These are phyloP conservation scores for Tetradesmus obliquus DNA, from an alignment of 139 green algal species.

Conservation along the genomic window DNA sequence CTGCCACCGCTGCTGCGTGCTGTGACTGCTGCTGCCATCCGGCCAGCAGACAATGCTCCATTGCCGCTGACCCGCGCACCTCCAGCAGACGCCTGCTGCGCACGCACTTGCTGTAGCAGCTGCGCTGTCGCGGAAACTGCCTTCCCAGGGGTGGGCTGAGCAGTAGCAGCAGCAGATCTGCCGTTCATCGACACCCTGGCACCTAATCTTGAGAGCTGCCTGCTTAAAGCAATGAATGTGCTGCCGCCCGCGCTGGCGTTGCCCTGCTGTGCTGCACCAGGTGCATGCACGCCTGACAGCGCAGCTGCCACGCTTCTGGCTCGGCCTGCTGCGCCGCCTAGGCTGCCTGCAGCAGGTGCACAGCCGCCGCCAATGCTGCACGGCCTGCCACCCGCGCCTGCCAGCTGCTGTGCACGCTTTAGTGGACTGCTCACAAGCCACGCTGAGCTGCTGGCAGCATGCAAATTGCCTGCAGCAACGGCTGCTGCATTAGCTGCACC, in stretches of 20 bases:
- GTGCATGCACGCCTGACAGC: neutral
- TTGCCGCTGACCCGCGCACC: neutral
- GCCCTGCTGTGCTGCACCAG: neutral
- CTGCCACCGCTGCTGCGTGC: neutral
- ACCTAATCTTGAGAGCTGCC: neutral
- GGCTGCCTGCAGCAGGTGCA: neutral
- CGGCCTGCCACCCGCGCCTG: neutral
- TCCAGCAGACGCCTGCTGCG: neutral
- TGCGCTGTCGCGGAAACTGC: neutral
- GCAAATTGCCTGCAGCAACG: neutral
- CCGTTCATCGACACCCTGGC: neutral
- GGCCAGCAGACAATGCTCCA: neutral
- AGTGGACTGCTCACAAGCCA: conserved; percentile 33
- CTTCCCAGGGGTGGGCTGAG: neutral
- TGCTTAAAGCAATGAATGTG: neutral
- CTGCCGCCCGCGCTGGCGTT: neutral
- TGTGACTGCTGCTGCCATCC: neutral
- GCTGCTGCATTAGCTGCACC: neutral
- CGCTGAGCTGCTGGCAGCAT: neutral
- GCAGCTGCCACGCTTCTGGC: neutral
- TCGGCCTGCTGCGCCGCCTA: neutral
- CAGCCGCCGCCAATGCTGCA: neutral
- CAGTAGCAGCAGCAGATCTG: neutral
- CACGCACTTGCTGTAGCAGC: neutral
- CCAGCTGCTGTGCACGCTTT: conserved; percentile 6